Evolutionary conservation across 148 eudicot species (phyloP).

Genomic region (Agrostemma githago): DNA sequence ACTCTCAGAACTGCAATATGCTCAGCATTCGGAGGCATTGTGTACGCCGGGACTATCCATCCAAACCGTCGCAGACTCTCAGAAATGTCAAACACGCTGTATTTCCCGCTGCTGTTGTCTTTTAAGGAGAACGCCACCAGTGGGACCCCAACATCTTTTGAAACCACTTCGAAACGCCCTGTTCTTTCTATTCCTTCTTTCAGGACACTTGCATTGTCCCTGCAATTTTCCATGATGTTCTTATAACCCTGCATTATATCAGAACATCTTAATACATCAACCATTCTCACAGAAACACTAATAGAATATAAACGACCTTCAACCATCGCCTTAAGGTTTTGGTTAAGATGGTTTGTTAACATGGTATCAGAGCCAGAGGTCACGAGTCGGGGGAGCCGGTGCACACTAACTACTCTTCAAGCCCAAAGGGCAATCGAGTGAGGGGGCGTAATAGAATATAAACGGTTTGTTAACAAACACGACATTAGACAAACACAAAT

Average conservation of each 20-base stretch:
- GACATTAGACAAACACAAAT: neutral
- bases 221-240: conserved; percentile 39
- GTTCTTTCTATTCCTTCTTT: conserved; percentile 29
- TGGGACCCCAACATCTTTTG: conserved; percentile 39
- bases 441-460: no score
- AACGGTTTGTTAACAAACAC: no score
- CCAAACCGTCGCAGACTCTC: conserved; percentile 30
- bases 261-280: neutral
- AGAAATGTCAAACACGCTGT: conserved; percentile 33
- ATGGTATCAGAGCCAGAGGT: no score
- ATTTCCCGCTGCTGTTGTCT: conserved; percentile 32
- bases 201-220: conserved; percentile 28
- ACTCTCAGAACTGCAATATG: conserved; percentile 34
- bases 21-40: conserved; percentile 41
- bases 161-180: conserved; percentile 30
- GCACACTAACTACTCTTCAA: no score
- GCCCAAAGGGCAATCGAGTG: no score
- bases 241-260: conserved; percentile 33
- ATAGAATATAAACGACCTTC: no score
- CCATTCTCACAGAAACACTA: no score
- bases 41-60: conserved; percentile 45
- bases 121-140: conserved; percentile 34
- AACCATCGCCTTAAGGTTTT: no score
- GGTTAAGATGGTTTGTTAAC: no score
- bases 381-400: no score